Percentiles rank a stretch among this genome's conserved stretches.
Evolutionary conservation across 148 eudicot species (phyloP).

Genomic region (Vaccinium vitisidaea): DNA sequence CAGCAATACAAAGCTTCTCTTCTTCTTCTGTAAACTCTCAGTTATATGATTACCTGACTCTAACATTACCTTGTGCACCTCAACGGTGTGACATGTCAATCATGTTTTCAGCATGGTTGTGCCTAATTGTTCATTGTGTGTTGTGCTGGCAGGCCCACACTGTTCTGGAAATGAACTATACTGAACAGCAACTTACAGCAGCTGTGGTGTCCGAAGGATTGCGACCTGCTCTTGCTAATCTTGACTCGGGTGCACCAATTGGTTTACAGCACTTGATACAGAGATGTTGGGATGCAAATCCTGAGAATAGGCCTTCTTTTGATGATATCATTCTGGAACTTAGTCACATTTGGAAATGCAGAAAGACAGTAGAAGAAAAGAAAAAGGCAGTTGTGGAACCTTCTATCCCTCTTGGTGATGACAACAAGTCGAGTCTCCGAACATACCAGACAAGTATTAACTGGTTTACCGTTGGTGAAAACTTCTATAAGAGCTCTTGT

Average conservation of each 20-base stretch:
- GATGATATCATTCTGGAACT: conserved; percentile 66
- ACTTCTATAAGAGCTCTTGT: conserved; percentile 31
- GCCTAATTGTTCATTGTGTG: not conserved
- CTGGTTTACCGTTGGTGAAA: conserved; percentile 70
- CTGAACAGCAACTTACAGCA: conserved; percentile 93
- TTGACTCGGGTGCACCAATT: conserved; percentile 44
- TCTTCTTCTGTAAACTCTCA: no score
- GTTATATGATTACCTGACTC: not conserved
- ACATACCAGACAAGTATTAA: conserved; percentile 44
- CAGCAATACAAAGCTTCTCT: no score
- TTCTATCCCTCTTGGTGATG: conserved; percentile 22
- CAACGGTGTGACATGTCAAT: not conserved
- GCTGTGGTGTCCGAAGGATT: conserved; percentile 84
- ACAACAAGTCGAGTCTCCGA: conserved; percentile 25
- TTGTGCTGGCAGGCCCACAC: conserved; percentile 82
- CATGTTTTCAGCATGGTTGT: not conserved
- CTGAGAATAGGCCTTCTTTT: conserved; percentile 73
- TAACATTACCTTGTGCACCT: not conserved
- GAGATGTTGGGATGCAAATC: conserved; percentile 77
- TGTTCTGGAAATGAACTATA: conserved; percentile 97
- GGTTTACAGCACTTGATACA: conserved; percentile 58
- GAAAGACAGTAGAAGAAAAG: conserved; percentile 23
- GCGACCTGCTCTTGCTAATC: conserved; percentile 71
- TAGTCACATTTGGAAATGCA: conserved; percentile 37
- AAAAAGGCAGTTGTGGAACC: conserved; percentile 18